A percentile compares a stretch with the other conserved stretches of the same genome.
These are phyloP conservation scores for Sugiyamaella boreocaroliniensis DNA, from an alignment of 805 yeast genomes.

Conservation along the genomic window DNA sequence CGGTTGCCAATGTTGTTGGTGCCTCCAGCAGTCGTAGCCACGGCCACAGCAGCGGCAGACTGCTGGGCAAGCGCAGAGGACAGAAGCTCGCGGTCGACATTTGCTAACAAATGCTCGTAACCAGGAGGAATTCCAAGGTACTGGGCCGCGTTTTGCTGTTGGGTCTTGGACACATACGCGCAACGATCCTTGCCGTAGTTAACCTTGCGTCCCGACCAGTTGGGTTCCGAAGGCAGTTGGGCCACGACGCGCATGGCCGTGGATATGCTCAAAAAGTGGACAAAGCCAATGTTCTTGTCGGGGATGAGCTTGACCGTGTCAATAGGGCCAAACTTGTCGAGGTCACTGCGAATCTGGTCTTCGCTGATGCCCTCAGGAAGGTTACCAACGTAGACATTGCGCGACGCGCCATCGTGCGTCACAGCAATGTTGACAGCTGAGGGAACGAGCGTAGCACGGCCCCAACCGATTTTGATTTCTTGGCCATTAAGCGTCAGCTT, in stretches of 20 bases:
- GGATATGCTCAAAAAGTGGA: slow-evolving; percentile 79
- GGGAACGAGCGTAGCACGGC: slow-evolving; percentile 66
- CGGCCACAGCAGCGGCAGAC: slow-evolving; percentile 96
- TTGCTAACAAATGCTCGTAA: slow-evolving; percentile 69
- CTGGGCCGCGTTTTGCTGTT: slow-evolving; percentile 95
- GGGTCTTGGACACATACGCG: slow-evolving; percentile 90
- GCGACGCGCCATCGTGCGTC: slow-evolving; percentile 79
- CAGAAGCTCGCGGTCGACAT: slow-evolving; percentile 50
- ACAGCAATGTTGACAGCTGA: slow-evolving; percentile 72
- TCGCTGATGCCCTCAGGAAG: slow-evolving; percentile 62
- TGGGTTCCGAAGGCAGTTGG: slow-evolving; percentile 54
- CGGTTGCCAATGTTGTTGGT: slow-evolving; percentile 87
- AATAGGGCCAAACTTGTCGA: slow-evolving; percentile 69
- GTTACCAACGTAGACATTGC: slow-evolving; percentile 87
- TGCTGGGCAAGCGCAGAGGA: slow-evolving; percentile 63
- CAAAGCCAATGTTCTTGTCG: slow-evolving; percentile 72
- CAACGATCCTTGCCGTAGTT: slow-evolving; percentile 87
- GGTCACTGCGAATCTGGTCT: slow-evolving; percentile 58
- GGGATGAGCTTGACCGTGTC: slow-evolving; percentile 75
- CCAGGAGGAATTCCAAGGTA: slow-evolving; percentile 88
- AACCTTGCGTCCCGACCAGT: slow-evolving; percentile 71
- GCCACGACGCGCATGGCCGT: slow-evolving; percentile 84
- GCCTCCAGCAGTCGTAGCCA: slow-evolving; percentile 92
- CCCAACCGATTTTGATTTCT: slow-evolving; percentile 91
- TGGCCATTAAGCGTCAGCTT: slow-evolving; percentile 72